These are phyloP conservation scores for Globisporangium cederbergense DNA, from an alignment of 352 stramenopile genomes.

Conservation along the genomic window DNA sequence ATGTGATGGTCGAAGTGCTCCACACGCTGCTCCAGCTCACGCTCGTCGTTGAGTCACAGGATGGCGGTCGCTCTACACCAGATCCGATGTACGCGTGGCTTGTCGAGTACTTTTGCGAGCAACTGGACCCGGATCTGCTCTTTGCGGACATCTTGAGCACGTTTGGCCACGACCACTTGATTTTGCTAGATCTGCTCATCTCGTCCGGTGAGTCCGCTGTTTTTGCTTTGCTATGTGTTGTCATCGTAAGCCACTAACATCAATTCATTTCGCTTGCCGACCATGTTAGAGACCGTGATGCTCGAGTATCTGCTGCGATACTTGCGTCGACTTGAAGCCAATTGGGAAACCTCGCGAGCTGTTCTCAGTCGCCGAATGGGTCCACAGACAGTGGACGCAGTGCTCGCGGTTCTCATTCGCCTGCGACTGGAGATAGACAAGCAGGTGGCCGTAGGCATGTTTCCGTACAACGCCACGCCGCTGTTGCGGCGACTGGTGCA, in stretches of 20 bases:
- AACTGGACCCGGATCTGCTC: conserved; percentile 53
- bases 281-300: conserved; percentile 52
- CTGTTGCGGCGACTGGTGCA: conserved; percentile 44
- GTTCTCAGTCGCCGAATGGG: conserved; percentile 18
- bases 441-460: conserved; percentile 35
- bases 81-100: conserved; percentile 1
- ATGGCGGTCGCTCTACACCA: not conserved
- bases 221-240: not conserved
- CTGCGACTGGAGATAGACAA: conserved; percentile 59
- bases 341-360: conserved; percentile 28
- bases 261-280: not conserved
- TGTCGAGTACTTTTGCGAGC: conserved; percentile 15
- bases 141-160: conserved; percentile 49
- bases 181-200: conserved; percentile 65
- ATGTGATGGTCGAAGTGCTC: conserved; percentile 64
- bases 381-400: conserved; percentile 23
- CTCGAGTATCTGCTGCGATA: conserved; percentile 62
- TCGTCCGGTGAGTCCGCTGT: conserved; percentile 47
- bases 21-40: conserved; percentile 35
- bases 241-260: not conserved
- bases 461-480: conserved; percentile 48
- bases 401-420: conserved; percentile 59
- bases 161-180: conserved; percentile 54
- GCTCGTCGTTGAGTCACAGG: not conserved
- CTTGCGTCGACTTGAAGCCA: conserved; percentile 28